Evolutionary conservation across 495 filamentous ascomycete genomes (phyloP).

Genomic region (Podospora comata): DNA sequence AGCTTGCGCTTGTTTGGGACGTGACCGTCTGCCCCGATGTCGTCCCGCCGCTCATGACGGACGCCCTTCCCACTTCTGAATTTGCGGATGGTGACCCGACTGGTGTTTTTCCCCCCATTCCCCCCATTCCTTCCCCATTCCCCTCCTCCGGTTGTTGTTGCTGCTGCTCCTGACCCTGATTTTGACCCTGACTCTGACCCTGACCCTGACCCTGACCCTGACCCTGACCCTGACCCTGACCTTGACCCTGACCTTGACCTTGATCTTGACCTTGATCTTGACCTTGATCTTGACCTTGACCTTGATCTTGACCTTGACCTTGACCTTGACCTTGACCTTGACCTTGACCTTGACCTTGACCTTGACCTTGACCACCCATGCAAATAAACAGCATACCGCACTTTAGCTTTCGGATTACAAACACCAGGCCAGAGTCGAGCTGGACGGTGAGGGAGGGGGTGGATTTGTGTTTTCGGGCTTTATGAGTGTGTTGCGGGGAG

Average conservation of each 20-base stretch:
- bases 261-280: too few relatives aligned
- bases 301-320: too few relatives aligned
- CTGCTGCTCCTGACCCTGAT: not conserved
- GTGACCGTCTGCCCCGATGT: not conserved
- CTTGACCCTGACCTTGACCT: not conserved
- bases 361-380: slow-evolving; percentile 38
- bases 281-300: too few relatives aligned
- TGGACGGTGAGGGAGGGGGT: slow-evolving; percentile 44
- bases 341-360: not conserved
- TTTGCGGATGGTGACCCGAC: slow-evolving; percentile 24
- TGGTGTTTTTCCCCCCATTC: slow-evolving; percentile 5
- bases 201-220: not conserved
- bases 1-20: slow-evolving; percentile 7
- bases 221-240: not conserved
- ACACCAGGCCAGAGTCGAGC: slow-evolving; percentile 40
- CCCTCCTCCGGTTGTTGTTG: not conserved
- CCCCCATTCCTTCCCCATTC: not conserved
- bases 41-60: not conserved
- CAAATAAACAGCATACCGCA: slow-evolving; percentile 54
- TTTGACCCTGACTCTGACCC: not conserved
- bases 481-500: slow-evolving; percentile 11
- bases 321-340: too few relatives aligned
- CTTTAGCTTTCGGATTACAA: slow-evolving; percentile 46
- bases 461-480: too few relatives aligned
- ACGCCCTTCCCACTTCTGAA: slow-evolving; percentile 25